phyloP scores from a whole-genome alignment of 2,329 filamentous ascomycete species.

The Talaromyces sp. region DNA sequence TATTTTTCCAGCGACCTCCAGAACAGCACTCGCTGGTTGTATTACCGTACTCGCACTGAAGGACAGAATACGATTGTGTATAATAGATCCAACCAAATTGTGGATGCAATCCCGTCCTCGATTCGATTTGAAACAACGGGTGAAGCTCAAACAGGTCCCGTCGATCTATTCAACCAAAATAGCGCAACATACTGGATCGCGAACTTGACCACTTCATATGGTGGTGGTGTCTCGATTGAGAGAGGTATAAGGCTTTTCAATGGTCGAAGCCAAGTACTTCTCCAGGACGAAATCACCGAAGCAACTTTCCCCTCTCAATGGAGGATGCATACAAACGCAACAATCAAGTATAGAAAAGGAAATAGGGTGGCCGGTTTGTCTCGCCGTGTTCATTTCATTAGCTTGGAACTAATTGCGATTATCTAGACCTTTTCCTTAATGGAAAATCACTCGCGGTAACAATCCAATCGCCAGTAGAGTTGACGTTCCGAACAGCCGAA shows the following conservation, averaged over 20 bases:
- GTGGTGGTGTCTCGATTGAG: background rate
- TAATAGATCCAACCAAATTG: background rate
- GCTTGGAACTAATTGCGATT: background rate
- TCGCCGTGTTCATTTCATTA: background rate
- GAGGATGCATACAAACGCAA: conserved; percentile 4
- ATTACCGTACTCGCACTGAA: conserved; percentile 1
- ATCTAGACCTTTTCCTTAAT: background rate
- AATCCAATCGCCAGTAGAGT: background rate
- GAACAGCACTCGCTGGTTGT: background rate
- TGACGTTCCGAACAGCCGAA: background rate
- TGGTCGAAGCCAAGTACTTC: background rate
- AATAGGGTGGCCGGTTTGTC: background rate
- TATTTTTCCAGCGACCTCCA: background rate
- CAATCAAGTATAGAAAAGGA: background rate
- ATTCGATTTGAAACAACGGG: background rate
- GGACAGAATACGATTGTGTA: conserved; percentile 1
- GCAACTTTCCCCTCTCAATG: background rate
- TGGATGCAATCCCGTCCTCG: background rate
- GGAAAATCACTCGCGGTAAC: background rate
- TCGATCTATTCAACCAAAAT: background rate
- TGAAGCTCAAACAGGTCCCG: background rate
- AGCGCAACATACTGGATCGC: background rate
- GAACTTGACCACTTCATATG: background rate
- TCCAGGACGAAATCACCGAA: background rate
- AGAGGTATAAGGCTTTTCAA: background rate